These are phyloP conservation scores for Saprolegnia diclina DNA, from an alignment of 352 stramenopile species.

Conservation along the genomic window DNA sequence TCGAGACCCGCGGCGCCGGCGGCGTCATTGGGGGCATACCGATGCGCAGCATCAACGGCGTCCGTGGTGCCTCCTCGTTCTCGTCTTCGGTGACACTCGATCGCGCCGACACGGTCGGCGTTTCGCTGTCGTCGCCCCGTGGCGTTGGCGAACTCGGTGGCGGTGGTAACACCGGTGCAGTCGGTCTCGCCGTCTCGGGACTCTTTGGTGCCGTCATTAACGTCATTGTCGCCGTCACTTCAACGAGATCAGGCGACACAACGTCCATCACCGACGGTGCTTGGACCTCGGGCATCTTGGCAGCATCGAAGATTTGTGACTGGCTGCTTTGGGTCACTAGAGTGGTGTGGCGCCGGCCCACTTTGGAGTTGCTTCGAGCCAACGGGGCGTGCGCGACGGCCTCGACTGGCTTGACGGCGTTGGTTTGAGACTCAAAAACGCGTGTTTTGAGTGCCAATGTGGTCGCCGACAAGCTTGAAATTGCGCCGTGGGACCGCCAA, in stretches of 20 bases:
- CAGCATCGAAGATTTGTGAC: not conserved
- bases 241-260: not conserved
- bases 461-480: not conserved
- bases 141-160: too few species aligned
- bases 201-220: too few species aligned
- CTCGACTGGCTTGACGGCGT: not conserved
- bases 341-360: too few species aligned
- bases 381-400: not conserved
- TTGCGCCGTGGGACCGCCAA: not conserved
- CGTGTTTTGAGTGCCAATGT: not conserved
- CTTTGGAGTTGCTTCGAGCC: not conserved
- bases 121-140: not conserved
- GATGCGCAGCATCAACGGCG: not conserved
- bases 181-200: too few species aligned
- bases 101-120: not conserved
- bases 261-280: not conserved
- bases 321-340: not conserved
- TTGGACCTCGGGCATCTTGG: not conserved
- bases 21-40: constrained; percentile 2
- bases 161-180: too few species aligned
- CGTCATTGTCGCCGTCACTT: too few species aligned
- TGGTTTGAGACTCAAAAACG: constrained; percentile 1
- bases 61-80: not conserved
- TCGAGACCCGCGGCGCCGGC: not conserved
- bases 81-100: not conserved